Evolutionary conservation across 495 filamentous ascomycete genomes (phyloP).

Genomic region (Astrocystis sublimbata): DNA sequence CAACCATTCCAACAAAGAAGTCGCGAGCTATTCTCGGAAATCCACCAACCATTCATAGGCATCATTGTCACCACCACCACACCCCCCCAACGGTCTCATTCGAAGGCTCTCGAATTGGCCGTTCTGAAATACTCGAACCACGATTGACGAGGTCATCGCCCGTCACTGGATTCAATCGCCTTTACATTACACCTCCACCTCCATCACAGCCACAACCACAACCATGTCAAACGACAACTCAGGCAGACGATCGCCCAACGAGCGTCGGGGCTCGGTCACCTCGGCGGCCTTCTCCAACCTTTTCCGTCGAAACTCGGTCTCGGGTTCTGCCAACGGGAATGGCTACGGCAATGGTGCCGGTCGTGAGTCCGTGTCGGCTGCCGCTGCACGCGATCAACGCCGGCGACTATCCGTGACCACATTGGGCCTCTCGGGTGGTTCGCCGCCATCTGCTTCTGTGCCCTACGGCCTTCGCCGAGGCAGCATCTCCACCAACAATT

Average conservation of each 20-base stretch:
- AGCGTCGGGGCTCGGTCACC: slow-evolving; percentile 59
- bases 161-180: not conserved
- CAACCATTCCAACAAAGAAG: slow-evolving; percentile 10
- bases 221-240: slow-evolving; percentile 37
- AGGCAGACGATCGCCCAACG: slow-evolving; percentile 37
- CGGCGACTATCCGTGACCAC: slow-evolving; percentile 88
- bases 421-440: slow-evolving; percentile 75
- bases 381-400: slow-evolving; percentile 68
- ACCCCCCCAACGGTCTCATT: not conserved
- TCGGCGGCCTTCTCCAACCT: slow-evolving; percentile 56
- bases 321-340: slow-evolving; percentile 27
- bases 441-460: slow-evolving; percentile 64
- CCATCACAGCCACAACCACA: not conserved
- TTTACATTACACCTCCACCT: not conserved
- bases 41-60: not conserved
- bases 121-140: not conserved
- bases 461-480: slow-evolving; percentile 61
- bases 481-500: slow-evolving; percentile 73
- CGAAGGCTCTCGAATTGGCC: not conserved
- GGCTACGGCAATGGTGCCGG: slow-evolving; percentile 45
- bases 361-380: slow-evolving; percentile 63
- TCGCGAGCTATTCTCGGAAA: not conserved
- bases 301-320: slow-evolving; percentile 52
- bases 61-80: not conserved
- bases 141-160: not conserved